Evolutionary conservation across 192 early-diverging fungal species (phyloP).

Genomic region (Coemansia umbellata): DNA sequence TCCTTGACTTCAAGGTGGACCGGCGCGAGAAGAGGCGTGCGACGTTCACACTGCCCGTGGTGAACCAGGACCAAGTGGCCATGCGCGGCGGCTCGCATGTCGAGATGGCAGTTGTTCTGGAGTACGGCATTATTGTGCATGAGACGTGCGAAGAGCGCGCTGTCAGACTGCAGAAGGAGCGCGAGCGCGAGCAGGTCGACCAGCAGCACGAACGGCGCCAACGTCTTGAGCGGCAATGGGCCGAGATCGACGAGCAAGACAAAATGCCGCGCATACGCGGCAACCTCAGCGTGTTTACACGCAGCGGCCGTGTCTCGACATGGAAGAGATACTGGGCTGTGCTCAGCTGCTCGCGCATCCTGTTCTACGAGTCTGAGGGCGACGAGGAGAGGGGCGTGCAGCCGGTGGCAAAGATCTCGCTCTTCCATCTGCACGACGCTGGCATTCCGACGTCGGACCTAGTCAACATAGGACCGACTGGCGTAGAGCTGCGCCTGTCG

Average conservation of each 20-base stretch:
- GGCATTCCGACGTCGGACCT: constrained; percentile 38
- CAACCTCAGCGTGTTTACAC: constrained; percentile 44
- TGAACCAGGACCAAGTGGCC: constrained; percentile 46
- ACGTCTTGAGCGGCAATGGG: constrained; percentile 32
- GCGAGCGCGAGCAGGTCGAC: constrained; percentile 3
- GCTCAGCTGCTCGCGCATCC: constrained; percentile 30
- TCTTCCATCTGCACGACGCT: constrained; percentile 41
- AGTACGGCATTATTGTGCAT: constrained; percentile 50
- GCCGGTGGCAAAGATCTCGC: constrained; percentile 35
- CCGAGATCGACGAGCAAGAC: constrained; percentile 28
- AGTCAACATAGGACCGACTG: constrained; percentile 44
- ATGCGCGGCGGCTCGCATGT: constrained; percentile 51
- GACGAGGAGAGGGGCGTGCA: constrained; percentile 16
- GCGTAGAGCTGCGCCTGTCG: constrained; percentile 45
- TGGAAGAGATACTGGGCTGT: constrained; percentile 53
- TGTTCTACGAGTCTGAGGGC: constrained; percentile 39
- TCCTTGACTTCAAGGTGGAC: constrained; percentile 44
- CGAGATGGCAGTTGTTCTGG: constrained; percentile 48
- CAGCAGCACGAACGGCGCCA: constrained; percentile 17
- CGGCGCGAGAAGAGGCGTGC: constrained; percentile 40
- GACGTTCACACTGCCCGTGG: constrained; percentile 42
- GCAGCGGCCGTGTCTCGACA: constrained; percentile 42
- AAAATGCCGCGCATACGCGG: constrained; percentile 28
- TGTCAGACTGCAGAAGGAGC: constrained; percentile 6
- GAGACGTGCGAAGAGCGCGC: constrained; percentile 36